Evolutionary conservation across 768 basidiomycete genomes (phyloP).

Genomic region (Tulasnella sp.): DNA sequence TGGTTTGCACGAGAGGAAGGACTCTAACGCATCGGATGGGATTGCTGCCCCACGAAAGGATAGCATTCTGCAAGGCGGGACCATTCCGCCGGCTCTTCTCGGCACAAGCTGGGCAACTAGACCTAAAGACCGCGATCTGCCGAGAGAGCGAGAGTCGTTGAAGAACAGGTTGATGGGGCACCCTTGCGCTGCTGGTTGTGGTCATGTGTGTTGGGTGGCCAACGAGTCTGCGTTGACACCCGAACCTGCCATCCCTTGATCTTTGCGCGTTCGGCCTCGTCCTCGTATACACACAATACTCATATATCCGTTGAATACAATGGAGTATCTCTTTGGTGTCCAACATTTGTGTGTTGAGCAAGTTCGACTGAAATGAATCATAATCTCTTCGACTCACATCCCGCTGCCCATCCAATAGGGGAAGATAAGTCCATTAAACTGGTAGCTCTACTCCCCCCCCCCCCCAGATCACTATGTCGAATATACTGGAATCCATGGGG

Average conservation of each 20-base stretch:
- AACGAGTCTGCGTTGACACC: constrained; percentile 19
- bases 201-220: constrained; percentile 67
- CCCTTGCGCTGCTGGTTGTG: constrained; percentile 69
- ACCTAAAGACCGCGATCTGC: not conserved
- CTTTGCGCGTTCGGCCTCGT: too few species aligned
- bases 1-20: constrained; percentile 1
- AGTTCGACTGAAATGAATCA: too few species aligned
- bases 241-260: not conserved
- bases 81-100: not conserved
- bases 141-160: not conserved
- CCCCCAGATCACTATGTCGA: too few species aligned
- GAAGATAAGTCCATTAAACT: too few species aligned
- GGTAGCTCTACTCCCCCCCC: too few species aligned
- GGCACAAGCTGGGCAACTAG: not conserved
- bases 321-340: too few species aligned
- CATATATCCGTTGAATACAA: too few species aligned
- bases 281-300: too few species aligned
- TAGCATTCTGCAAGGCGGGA: not conserved
- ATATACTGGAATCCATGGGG: too few species aligned
- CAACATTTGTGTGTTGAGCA: too few species aligned
- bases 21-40: constrained; percentile 4
- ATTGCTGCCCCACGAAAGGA: not conserved
- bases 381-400: too few species aligned
- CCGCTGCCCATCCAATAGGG: too few species aligned
- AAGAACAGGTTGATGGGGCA: constrained; percentile 36